Conservation (phyloP, 495 filamentous ascomycete species). For the Hypoxylon intermedium region DNA sequence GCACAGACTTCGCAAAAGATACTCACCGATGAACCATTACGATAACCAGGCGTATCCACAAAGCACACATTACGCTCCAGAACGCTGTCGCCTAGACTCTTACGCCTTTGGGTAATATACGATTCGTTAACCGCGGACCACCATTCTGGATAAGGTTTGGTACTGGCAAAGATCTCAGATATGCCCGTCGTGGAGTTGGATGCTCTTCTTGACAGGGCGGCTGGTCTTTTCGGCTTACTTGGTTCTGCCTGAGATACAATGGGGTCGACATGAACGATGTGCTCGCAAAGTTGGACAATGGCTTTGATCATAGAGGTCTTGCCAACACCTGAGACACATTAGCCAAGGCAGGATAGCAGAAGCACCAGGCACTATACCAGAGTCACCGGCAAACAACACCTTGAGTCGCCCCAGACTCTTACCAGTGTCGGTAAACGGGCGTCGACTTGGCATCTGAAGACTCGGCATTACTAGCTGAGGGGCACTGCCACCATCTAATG, state of each 20-base stretch:
- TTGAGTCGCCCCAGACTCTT: conserved; percentile 87
- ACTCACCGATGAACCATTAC: conserved; percentile 64
- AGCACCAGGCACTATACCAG: conserved; percentile 61
- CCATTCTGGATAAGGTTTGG: conserved; percentile 90
- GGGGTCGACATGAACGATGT: conserved; percentile 95
- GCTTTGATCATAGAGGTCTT: conserved; percentile 94
- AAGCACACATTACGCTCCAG: conserved; percentile 95
- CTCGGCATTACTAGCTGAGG: conserved; percentile 98
- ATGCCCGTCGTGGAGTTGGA: conserved; percentile 57
- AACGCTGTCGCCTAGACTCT: conserved; percentile 80
- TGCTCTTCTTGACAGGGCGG: conserved; percentile 35
- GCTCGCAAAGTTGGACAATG: conserved; percentile 91
- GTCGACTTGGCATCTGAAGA: conserved; percentile 89
- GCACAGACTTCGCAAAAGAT: background rate
- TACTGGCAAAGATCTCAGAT: conserved; percentile 90
- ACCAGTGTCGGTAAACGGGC: conserved; percentile 89
- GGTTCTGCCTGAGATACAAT: conserved; percentile 55
- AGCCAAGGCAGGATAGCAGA: conserved; percentile 9
- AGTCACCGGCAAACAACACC: conserved; percentile 82
- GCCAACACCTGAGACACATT: conserved; percentile 56
- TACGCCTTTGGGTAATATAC: conserved; percentile 71
- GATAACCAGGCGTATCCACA: conserved; percentile 86
- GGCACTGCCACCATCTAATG: conserved; percentile 61
- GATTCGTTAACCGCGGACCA: conserved; percentile 90
- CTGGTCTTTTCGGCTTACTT: conserved; percentile 16